These are phyloP conservation scores for Leccinum angustisporum DNA, from an alignment of 1,284 basidiomycete species.

Conservation along the genomic window DNA sequence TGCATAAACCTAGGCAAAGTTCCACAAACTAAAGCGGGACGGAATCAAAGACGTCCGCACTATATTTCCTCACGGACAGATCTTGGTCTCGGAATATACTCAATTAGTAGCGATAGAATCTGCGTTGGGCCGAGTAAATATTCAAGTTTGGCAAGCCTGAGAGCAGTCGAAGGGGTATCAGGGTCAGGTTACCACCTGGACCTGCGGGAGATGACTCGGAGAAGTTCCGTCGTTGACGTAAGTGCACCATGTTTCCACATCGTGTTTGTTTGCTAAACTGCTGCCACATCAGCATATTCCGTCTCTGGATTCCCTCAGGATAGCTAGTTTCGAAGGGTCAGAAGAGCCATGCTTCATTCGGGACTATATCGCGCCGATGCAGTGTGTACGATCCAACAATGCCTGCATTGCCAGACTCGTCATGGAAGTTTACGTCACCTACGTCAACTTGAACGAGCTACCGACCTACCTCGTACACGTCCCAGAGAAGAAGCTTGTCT, in stretches of 20 bases:
- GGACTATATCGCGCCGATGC: background rate
- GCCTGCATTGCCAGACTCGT: conserved; percentile 23
- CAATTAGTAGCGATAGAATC: background rate
- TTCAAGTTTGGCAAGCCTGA: too few relatives aligned
- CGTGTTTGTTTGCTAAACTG: conserved; percentile 4
- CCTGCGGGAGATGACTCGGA: conserved; percentile 6
- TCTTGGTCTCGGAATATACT: conserved; percentile 19
- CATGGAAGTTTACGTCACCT: conserved; percentile 23
- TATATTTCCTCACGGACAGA: conserved; percentile 33
- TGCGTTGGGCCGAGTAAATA: background rate
- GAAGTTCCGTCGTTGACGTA: conserved; percentile 13
- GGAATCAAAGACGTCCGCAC: conserved; percentile 30
- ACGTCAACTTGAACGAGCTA: conserved; percentile 30
- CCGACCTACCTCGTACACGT: conserved; percentile 33
- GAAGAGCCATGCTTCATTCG: background rate
- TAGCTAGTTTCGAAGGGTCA: too few relatives aligned
- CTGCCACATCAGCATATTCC: background rate
- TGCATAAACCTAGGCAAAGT: conserved; percentile 24
- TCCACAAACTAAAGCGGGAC: conserved; percentile 31
- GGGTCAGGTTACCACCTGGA: conserved; percentile 26
- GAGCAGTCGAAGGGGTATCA: conserved; percentile 15
- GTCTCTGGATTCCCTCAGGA: background rate
- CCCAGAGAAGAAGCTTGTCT: conserved; percentile 23
- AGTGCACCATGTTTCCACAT: background rate
- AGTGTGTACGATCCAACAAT: conserved; percentile 16